Evolutionary conservation across 345 rosid genomes (phyloP), one percentile per base, ranked within the genome.

Genomic region (Salix arbutifolia): DNA sequence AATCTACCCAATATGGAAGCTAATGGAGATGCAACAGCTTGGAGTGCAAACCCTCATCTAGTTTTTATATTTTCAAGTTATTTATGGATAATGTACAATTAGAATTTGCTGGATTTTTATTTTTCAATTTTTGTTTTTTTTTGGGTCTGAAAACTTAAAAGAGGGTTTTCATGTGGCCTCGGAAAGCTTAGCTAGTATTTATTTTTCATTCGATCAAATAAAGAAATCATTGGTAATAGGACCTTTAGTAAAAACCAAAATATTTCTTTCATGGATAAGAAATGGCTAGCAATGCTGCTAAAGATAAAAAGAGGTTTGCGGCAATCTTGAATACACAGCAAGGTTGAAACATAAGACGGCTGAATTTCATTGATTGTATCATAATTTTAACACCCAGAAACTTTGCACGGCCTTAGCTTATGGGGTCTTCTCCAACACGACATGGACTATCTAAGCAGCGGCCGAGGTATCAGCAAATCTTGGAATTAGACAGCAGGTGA

Each of bases 1-100:
- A 38, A 67, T 91, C 37, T 89, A 90, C 75, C 98, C 99, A 3
- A 87, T 96, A 68, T 94, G 99, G 99, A 90, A 85, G 91, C 85
- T 94, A 33, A 86, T 92, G 78, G 97, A 92, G 35, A 87, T 92
- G 87, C 89, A 83, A 33, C 94, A 85, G 75, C 80, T 87, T 31
- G 98, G 97, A 73, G 73, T 91, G 61, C 94, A 84, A 79, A 82
- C 97, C 71, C 97, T 96, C 70, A 94, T 96, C 78, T 93, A 84
- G 33, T 18, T 50, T 18, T 31, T n/a, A 19, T 70, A 38, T 64
- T 72, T 46, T 56, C 56, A 25, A 35, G 50, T 9, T 70, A 26
- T 33, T 30, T 8, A 21, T 38, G 23, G 69, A 42, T 6, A 56
- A 25, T 70, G 76, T 58, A 65, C 48, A 4, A 67, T 25, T 65